phyloP scores from a whole-genome alignment of 495 filamentous ascomycete genomes.

The Penicilliopsis zonata region DNA sequence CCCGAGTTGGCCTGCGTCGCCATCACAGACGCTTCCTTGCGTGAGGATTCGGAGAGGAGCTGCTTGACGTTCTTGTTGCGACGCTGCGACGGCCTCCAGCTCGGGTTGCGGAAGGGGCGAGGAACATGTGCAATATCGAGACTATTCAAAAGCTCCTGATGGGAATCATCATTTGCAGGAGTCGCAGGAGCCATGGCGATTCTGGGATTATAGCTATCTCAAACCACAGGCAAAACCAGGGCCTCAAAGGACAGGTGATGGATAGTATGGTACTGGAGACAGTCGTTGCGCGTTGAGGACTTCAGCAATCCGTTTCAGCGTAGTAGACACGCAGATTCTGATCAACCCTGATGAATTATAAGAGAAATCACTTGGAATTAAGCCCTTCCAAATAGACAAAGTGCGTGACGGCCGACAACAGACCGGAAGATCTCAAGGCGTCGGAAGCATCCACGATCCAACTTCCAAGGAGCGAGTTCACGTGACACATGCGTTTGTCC shows the following conservation, averaged over 20 bases:
- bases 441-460: too few species aligned
- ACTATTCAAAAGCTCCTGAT: constrained; percentile 59
- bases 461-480: too few species aligned
- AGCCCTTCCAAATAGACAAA: too few species aligned
- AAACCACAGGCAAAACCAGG: neutral
- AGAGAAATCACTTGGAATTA: too few species aligned
- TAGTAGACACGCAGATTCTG: too few species aligned
- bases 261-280: too few species aligned
- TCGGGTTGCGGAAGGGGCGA: constrained; percentile 75
- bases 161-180: constrained; percentile 33
- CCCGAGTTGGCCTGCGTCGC: constrained; percentile 76
- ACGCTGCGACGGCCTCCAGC: constrained; percentile 84
- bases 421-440: too few species aligned
- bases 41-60: constrained; percentile 78
- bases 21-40: constrained; percentile 70
- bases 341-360: too few species aligned
- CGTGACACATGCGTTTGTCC: too few species aligned
- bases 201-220: neutral
- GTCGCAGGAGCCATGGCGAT: constrained; percentile 33
- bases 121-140: constrained; percentile 76
- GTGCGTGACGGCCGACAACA: too few species aligned
- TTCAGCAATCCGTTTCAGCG: too few species aligned
- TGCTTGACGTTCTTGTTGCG: constrained; percentile 98
- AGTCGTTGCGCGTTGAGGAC: too few species aligned
- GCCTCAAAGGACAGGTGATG: neutral